Percentiles rank a stretch among this genome's conserved stretches.
Evolutionary conservation across 352 stramenopile genomes (phyloP).

Genomic region (Phytophthora chlamydospora): DNA sequence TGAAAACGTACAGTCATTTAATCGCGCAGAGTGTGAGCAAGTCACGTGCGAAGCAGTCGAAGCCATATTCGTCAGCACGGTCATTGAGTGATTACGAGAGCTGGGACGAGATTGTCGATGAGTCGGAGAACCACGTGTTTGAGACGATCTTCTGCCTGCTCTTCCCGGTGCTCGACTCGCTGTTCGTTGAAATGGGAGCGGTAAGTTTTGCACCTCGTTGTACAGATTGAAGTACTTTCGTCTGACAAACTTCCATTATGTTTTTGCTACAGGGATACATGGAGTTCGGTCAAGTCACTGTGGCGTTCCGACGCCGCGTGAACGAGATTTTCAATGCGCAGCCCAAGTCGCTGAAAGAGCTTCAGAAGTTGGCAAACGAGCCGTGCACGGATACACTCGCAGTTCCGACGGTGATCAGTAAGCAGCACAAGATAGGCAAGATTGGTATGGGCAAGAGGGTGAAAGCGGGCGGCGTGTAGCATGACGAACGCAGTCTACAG

Average conservation of each 20-base stretch:
- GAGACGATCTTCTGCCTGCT: conserved; percentile 87
- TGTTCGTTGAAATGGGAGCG: conserved; percentile 89
- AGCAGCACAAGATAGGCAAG: conserved; percentile 46
- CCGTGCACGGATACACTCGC: conserved; percentile 68
- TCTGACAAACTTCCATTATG: not conserved
- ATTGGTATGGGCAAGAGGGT: conserved; percentile 45
- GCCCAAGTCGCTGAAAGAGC: conserved; percentile 61
- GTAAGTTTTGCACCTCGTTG: conserved; percentile 44
- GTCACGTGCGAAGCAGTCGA: conserved; percentile 25
- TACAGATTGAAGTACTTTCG: not conserved
- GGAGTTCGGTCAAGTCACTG: conserved; percentile 87
- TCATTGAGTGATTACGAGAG: conserved; percentile 52
- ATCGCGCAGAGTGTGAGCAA: conserved; percentile 54
- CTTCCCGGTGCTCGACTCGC: conserved; percentile 78
- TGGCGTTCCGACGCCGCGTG: conserved; percentile 68
- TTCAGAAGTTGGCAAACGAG: conserved; percentile 70
- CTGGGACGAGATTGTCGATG: conserved; percentile 77
- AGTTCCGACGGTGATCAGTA: conserved; percentile 40
- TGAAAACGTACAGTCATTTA: conserved; percentile 82
- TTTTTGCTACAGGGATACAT: conserved; percentile 77
- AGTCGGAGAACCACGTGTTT: conserved; percentile 83
- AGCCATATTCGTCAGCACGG: conserved; percentile 39
- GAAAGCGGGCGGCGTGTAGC: conserved; percentile 35
- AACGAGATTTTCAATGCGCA: conserved; percentile 76
- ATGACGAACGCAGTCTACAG: conserved; percentile 36